Conservation (phyloP, 805 yeast genomes). For the Wickerhamiella hasegawae region DNA sequence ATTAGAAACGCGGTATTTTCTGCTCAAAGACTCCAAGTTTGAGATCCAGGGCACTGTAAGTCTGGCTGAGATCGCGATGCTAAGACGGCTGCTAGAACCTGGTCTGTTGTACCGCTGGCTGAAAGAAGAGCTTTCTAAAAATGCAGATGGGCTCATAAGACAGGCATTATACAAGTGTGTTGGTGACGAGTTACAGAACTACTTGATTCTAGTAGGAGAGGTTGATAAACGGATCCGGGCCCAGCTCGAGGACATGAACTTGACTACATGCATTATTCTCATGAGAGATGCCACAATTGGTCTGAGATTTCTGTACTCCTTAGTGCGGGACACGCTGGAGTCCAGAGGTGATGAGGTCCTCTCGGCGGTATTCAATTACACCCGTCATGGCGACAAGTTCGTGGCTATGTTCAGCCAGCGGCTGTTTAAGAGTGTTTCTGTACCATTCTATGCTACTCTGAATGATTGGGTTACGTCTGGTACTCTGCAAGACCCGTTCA, state of each 20-base stretch:
- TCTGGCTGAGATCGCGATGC: slow-evolving; percentile 22
- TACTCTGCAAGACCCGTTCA: slow-evolving; percentile 33
- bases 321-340: slow-evolving; percentile 24
- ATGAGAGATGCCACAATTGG: slow-evolving; percentile 36
- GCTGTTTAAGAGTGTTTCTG: slow-evolving; percentile 31
- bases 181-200: slow-evolving; percentile 27
- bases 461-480: slow-evolving; percentile 60
- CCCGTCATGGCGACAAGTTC: slow-evolving; percentile 47
- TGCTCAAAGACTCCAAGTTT: slow-evolving; percentile 1
- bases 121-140: slow-evolving; percentile 20
- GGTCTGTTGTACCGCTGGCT: slow-evolving; percentile 47
- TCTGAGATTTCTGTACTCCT: slow-evolving; percentile 39
- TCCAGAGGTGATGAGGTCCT: slow-evolving; percentile 36
- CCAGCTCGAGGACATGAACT: neutral
- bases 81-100: slow-evolving; percentile 50
- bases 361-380: slow-evolving; percentile 32
- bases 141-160: slow-evolving; percentile 31
- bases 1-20: slow-evolving; percentile 1
- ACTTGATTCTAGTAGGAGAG: slow-evolving; percentile 28
- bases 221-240: slow-evolving; percentile 22
- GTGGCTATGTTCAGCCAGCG: slow-evolving; percentile 29
- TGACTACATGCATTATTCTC: slow-evolving; percentile 23
- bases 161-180: slow-evolving; percentile 43
- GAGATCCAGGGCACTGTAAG: neutral
- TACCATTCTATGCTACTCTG: slow-evolving; percentile 46